Conservation (phyloP, 1,284 basidiomycete genomes). For the Blastosporella zonata region DNA sequence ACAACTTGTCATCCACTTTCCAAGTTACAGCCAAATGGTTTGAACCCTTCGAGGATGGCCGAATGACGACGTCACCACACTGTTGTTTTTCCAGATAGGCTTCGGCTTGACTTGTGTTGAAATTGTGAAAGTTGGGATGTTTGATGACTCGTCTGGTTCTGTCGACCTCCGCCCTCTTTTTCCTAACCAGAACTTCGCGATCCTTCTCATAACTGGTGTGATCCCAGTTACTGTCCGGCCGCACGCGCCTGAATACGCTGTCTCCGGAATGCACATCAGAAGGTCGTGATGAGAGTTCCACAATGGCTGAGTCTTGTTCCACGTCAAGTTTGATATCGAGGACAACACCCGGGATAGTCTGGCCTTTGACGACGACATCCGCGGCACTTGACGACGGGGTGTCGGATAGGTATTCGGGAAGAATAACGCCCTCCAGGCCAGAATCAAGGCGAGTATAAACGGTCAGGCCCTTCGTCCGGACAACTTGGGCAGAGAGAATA, state of each 20-base stretch:
- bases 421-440: slow-evolving; percentile 86
- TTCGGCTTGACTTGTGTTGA: slow-evolving; percentile 91
- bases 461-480: slow-evolving; percentile 51
- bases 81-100: slow-evolving; percentile 87
- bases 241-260: slow-evolving; percentile 58
- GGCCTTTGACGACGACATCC: slow-evolving; percentile 64
- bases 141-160: slow-evolving; percentile 87
- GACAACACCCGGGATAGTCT: slow-evolving; percentile 82
- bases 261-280: slow-evolving; percentile 71
- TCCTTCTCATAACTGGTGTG: slow-evolving; percentile 65
- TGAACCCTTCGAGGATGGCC: slow-evolving; percentile 92
- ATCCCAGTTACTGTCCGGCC: slow-evolving; percentile 71
- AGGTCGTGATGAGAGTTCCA: slow-evolving; percentile 77
- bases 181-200: slow-evolving; percentile 72
- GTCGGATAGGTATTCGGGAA: slow-evolving; percentile 64
- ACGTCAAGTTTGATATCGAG: slow-evolving; percentile 70
- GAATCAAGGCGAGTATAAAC: slow-evolving; percentile 82
- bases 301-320: slow-evolving; percentile 60
- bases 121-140: slow-evolving; percentile 98
- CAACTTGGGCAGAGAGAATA: slow-evolving; percentile 81
- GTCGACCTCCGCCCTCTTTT: slow-evolving; percentile 80
- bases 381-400: slow-evolving; percentile 38
- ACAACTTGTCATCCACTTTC: slow-evolving; percentile 97
- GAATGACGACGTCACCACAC: slow-evolving; percentile 92
- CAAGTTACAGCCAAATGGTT: slow-evolving; percentile 98